A percentile compares a stretch with the other conserved stretches of the same genome.
Evolutionary conservation across 345 rosid genomes (phyloP).

Genomic region (Heritiera littoralis): DNA sequence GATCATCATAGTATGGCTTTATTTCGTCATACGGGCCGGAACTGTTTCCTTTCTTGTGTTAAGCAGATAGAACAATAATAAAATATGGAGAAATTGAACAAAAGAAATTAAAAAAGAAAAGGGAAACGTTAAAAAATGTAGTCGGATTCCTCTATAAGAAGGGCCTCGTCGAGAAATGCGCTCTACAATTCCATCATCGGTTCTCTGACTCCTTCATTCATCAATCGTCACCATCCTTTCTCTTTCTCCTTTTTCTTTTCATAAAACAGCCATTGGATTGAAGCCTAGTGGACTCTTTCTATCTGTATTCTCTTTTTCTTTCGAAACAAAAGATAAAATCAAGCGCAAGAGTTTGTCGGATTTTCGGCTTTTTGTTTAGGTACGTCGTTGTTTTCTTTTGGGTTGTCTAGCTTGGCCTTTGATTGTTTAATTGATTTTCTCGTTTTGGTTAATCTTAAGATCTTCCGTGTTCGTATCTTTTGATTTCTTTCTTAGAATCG

Average conservation of each 20-base stretch:
- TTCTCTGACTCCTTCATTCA: not conserved
- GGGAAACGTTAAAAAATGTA: too few relatives aligned
- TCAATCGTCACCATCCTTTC: not conserved
- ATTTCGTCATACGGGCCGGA: not conserved
- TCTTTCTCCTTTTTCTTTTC: not conserved
- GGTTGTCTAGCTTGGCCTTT: not conserved
- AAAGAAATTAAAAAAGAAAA: not conserved
- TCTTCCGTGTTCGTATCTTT: not conserved
- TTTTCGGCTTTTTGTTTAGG: slow-evolving; percentile 4
- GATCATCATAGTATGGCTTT: not conserved
- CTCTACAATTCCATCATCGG: not conserved
- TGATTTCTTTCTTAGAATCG: not conserved
- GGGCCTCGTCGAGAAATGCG: not conserved
- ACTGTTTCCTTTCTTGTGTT: not conserved
- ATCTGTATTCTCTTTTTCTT: not conserved
- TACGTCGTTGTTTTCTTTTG: not conserved
- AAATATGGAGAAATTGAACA: too few relatives aligned
- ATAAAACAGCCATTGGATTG: not conserved
- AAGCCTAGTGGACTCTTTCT: not conserved
- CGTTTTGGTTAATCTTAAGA: not conserved
- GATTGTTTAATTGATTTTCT: not conserved
- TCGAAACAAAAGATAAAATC: not conserved
- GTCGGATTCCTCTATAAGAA: slow-evolving; percentile 18
- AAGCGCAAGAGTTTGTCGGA: not conserved
- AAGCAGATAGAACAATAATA: too few relatives aligned